Percentiles rank a stretch among this genome's conserved stretches.
These are phyloP conservation scores for Centella asiatica DNA, from an alignment of 129 eudicot species.

Conservation along the genomic window DNA sequence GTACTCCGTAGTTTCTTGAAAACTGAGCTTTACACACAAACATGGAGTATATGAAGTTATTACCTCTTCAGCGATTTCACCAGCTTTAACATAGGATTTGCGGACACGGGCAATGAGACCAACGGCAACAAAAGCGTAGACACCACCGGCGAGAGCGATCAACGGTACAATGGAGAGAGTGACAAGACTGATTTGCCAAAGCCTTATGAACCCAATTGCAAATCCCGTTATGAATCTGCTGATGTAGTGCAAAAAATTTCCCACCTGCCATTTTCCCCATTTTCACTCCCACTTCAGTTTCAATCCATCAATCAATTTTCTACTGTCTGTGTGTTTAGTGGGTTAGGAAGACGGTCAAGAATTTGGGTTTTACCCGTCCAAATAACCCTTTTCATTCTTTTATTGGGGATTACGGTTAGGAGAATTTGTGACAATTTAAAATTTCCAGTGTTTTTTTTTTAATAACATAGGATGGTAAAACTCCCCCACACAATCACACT, in stretches of 20 bases:
- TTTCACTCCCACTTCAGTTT: neutral
- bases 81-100: slow-evolving; percentile 92
- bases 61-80: slow-evolving; percentile 98
- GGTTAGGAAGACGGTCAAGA: too few relatives aligned
- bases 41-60: slow-evolving; percentile 3
- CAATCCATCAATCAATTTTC: too few relatives aligned
- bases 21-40: too few relatives aligned
- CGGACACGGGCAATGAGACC: slow-evolving; percentile 86
- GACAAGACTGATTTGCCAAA: slow-evolving; percentile 93
- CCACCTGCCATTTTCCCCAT: slow-evolving; percentile 53
- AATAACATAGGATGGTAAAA: too few relatives aligned
- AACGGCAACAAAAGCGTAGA: slow-evolving; percentile 77
- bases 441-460: too few relatives aligned
- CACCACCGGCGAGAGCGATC: slow-evolving; percentile 95
- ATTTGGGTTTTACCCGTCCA: too few relatives aligned
- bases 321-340: too few relatives aligned
- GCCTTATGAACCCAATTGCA: slow-evolving; percentile 73
- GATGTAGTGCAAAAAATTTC: slow-evolving; percentile 88
- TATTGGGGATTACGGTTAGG: too few relatives aligned
- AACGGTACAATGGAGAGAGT: slow-evolving; percentile 94
- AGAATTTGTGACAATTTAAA: too few relatives aligned
- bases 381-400: too few relatives aligned
- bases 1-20: too few relatives aligned
- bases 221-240: slow-evolving; percentile 89
- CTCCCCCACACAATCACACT: too few relatives aligned